Conservation (phyloP, 805 yeast species). For the Scheffersomyces lignosus region DNA sequence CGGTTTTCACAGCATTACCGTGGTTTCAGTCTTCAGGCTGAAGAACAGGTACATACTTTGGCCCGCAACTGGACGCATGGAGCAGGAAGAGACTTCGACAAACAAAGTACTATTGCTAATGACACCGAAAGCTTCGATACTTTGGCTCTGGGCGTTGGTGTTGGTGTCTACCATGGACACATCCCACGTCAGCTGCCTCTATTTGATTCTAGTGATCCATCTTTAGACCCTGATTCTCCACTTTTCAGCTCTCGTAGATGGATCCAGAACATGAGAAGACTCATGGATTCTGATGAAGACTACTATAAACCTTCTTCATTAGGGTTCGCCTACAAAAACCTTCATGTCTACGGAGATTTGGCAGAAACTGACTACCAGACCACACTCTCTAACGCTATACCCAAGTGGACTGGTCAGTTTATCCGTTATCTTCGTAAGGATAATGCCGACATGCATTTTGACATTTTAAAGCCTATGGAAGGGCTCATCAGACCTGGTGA, state of each 20-base stretch:
- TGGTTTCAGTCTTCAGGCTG: not conserved
- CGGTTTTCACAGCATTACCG: not conserved
- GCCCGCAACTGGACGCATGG: no score
- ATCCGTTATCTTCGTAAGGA: conserved; percentile 6
- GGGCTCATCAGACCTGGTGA: conserved; percentile 63
- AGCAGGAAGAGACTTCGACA: no score
- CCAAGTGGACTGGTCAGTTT: conserved; percentile 4
- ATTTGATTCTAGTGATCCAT: conserved; percentile 5
- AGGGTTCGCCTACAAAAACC: conserved; percentile 14
- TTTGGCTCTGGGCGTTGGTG: no score
- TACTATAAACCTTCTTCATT: conserved; percentile 13
- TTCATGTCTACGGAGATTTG: conserved; percentile 12
- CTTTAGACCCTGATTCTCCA: conserved; percentile 11
- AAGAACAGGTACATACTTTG: not conserved
- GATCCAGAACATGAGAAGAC: conserved; percentile 11
- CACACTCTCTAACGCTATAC: conserved; percentile 9
- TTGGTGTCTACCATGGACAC: not conserved
- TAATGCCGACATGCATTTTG: conserved; percentile 29
- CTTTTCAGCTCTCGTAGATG: conserved; percentile 11
- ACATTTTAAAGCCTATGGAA: conserved; percentile 65
- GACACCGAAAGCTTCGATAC: no score
- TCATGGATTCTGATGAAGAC: conserved; percentile 10
- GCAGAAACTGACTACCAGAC: conserved; percentile 15
- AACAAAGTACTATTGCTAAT: no score
- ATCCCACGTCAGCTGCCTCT: not conserved